Base-by-base conservation (phyloP, 148 eudicot species). In the Rhododendron vialii region DNA sequence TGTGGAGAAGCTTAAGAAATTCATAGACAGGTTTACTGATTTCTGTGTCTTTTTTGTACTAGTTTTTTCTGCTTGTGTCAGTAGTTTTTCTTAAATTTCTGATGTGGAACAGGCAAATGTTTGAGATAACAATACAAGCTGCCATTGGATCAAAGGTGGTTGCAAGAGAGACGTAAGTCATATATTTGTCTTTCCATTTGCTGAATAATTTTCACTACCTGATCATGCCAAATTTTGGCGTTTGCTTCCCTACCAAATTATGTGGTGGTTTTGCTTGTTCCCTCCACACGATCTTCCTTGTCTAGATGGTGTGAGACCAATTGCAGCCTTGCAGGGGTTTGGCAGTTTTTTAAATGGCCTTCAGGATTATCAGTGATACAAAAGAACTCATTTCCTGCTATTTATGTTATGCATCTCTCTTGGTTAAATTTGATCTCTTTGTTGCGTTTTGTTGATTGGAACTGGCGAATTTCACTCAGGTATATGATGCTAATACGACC, bases 131-230 rank as follows among this genome's bases (percentile, higher is more conserved):
- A 80, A 93, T 96, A 90, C 99, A 96, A 89, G 99, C 99, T 89
- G 96, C 99, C 76, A 90, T 96, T 86, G 98, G 98, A 84, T 90
- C 98, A 30, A 96, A 96, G 91, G 89, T 95, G 80, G 87, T 96
- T 83, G 98, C 99, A 78, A 92, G 98, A 87, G 98, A 95, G 90
- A 96, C 98, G 98, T 96, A 95, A 95, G 98, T 91, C 14, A 82
- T 36, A 20, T 47, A 61, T 69, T 47, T 82, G 10, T 20, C 61
- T 84, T 81, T 74, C 69, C 35, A 5, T 38, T 71, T 41, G 4
- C 4, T 36, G 36, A 36, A 26, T 50, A 84, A 24, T 84, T 73
- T 83, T 74, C 33, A 33, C 86, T 1, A 17, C 14, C 1, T 84
- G 18, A 50, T 84, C 10, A 33, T 48, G 67, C 51, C 35, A 45